Evolutionary conservation across 2,329 filamentous ascomycete genomes (phyloP).

Genomic region (Aspergillus novoparasiticus): DNA sequence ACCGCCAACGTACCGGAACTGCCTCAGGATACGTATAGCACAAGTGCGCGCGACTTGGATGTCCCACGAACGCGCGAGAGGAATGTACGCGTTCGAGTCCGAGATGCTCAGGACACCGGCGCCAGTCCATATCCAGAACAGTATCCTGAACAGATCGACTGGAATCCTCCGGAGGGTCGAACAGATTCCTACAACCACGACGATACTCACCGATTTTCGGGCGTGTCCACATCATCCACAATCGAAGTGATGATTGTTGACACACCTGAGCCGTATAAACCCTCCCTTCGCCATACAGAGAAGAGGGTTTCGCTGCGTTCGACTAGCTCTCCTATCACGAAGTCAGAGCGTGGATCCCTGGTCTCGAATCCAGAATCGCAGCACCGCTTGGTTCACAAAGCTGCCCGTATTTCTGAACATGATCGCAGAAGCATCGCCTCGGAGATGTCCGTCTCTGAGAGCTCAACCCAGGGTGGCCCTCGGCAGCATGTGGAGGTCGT

Average conservation of each 20-base stretch:
- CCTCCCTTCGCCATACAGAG: slow-evolving; percentile 55
- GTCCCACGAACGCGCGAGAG: slow-evolving; percentile 29
- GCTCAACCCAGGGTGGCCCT: slow-evolving; percentile 31
- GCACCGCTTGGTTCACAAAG: slow-evolving; percentile 55
- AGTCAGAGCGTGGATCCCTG: slow-evolving; percentile 49
- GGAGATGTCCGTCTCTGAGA: slow-evolving; percentile 41
- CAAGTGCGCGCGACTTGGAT: slow-evolving; percentile 24
- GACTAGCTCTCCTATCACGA: slow-evolving; percentile 47
- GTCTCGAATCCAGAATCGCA: slow-evolving; percentile 47
- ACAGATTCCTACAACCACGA: slow-evolving; percentile 29
- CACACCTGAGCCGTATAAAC: slow-evolving; percentile 48
- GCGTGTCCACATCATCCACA: slow-evolving; percentile 55
- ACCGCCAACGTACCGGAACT: slow-evolving; percentile 8
- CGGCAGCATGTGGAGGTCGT: slow-evolving; percentile 43
- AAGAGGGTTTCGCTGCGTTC: slow-evolving; percentile 56
- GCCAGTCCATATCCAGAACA: slow-evolving; percentile 47
- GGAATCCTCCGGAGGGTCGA: slow-evolving; percentile 43
- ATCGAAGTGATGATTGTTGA: slow-evolving; percentile 60
- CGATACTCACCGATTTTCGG: slow-evolving; percentile 49
- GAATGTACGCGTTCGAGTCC: slow-evolving; percentile 37
- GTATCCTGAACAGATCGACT: slow-evolving; percentile 54
- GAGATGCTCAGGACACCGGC: slow-evolving; percentile 29
- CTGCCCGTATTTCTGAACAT: slow-evolving; percentile 51
- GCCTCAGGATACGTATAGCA: slow-evolving; percentile 1
- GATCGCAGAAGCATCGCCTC: slow-evolving; percentile 48